Evolutionary conservation across 805 yeast species (phyloP).

Genomic region (Cyberlindnera euphorbiiphila): DNA sequence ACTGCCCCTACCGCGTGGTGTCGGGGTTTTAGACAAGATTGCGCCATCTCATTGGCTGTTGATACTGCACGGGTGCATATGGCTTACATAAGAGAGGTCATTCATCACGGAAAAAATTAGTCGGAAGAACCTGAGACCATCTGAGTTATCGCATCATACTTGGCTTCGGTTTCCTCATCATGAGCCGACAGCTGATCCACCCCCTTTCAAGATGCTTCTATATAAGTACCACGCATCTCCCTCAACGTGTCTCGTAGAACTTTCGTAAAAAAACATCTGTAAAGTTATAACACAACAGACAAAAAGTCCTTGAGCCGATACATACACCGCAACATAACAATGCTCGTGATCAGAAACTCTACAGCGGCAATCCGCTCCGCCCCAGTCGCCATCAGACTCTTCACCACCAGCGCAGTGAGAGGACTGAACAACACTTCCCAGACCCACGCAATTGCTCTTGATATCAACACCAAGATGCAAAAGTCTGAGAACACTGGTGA

Average conservation of each 20-base stretch:
- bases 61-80: slow-evolving; percentile 1
- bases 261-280: too few relatives aligned
- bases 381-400: slow-evolving; percentile 9
- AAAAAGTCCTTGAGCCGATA: too few relatives aligned
- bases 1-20: background rate
- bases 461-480: slow-evolving; percentile 11
- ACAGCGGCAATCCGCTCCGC: background rate
- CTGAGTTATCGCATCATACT: too few relatives aligned
- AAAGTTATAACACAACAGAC: too few relatives aligned
- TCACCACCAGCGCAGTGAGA: slow-evolving; percentile 9
- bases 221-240: too few relatives aligned
- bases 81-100: slow-evolving; percentile 14
- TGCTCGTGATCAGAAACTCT: slow-evolving; percentile 12
- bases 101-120: slow-evolving; percentile 13
- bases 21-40: too few relatives aligned
- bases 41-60: slow-evolving; percentile 8
- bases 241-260: too few relatives aligned
- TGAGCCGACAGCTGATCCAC: too few relatives aligned
- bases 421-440: slow-evolving; percentile 21
- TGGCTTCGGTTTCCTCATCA: too few relatives aligned
- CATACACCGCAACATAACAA: too few relatives aligned
- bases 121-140: slow-evolving; percentile 4
- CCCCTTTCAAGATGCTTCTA: too few relatives aligned
- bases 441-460: slow-evolving; percentile 21
- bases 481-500: slow-evolving; percentile 26